These are phyloP conservation scores for Ganoderma lingzhi DNA, from an alignment of 1,284 basidiomycete genomes.

Conservation along the genomic window DNA sequence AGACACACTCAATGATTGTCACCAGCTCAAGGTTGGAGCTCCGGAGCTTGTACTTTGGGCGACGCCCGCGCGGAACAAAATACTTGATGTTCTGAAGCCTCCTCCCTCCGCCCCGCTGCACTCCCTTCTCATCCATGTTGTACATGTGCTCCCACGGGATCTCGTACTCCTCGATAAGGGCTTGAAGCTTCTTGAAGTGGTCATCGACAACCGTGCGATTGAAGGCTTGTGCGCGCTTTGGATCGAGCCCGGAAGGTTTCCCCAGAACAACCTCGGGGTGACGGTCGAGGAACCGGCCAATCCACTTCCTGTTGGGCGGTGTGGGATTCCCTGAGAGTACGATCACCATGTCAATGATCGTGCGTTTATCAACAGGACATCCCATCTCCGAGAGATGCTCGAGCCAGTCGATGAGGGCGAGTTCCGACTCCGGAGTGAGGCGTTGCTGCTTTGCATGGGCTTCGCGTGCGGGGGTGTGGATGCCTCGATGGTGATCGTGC, in stretches of 20 bases:
- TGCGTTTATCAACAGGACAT: background rate
- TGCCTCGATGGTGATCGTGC: no score
- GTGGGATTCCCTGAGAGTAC: no score
- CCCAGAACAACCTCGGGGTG: background rate
- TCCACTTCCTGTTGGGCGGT: background rate
- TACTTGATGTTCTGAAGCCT: constrained; percentile 28
- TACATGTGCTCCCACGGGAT: constrained; percentile 12
- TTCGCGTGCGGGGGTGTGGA: no score
- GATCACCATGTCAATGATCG: background rate
- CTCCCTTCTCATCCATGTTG: constrained; percentile 50
- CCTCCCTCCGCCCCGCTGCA: constrained; percentile 41
- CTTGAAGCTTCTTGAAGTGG: constrained; percentile 2
- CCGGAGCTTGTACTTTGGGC: constrained; percentile 37
- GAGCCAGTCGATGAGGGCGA: background rate
- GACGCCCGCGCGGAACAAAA: constrained; percentile 36
- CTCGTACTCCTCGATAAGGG: background rate
- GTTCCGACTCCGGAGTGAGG: background rate
- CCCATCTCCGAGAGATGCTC: background rate
- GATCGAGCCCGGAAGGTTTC: background rate
- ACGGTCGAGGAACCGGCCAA: background rate
- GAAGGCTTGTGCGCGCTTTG: background rate
- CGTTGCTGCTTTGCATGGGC: background rate
- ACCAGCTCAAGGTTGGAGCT: constrained; percentile 43
- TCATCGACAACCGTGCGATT: background rate
- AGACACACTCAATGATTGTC: constrained; percentile 47